Conservation (phyloP, 495 filamentous ascomycete genomes). For the Penicillium goetzii region DNA sequence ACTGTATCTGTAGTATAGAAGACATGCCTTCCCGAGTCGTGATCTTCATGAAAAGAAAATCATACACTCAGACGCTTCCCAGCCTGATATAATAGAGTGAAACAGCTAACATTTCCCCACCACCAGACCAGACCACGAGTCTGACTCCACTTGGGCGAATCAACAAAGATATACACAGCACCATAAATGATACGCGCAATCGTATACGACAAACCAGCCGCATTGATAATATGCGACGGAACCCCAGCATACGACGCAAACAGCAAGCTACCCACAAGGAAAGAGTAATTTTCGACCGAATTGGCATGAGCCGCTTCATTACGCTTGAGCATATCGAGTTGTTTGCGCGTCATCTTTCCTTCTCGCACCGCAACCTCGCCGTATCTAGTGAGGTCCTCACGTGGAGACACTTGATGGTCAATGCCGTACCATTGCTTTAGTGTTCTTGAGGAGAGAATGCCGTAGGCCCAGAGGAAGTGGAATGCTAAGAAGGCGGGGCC, state of each 20-base stretch:
- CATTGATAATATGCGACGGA: constrained; percentile 25
- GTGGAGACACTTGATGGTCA: constrained; percentile 53
- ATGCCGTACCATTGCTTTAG: constrained; percentile 52
- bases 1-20: neutral
- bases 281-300: constrained; percentile 45
- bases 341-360: constrained; percentile 50
- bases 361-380: constrained; percentile 49
- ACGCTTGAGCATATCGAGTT: constrained; percentile 49
- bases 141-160: constrained; percentile 22
- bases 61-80: constrained; percentile 5
- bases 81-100: constrained; percentile 30
- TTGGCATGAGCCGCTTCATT: constrained; percentile 54
- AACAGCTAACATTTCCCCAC: constrained; percentile 37
- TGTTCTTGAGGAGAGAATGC: constrained; percentile 48
- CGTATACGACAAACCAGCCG: constrained; percentile 32
- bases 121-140: constrained; percentile 32
- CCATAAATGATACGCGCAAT: constrained; percentile 29
- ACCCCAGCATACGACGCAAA: constrained; percentile 33
- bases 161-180: constrained; percentile 31
- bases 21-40: neutral
- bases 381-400: constrained; percentile 50
- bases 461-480: constrained; percentile 55
- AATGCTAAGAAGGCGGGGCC: constrained; percentile 46
- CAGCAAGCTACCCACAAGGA: constrained; percentile 28
- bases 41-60: neutral